Conservation (phyloP, 148 eudicot genomes). For the Camellia sinensis region DNA sequence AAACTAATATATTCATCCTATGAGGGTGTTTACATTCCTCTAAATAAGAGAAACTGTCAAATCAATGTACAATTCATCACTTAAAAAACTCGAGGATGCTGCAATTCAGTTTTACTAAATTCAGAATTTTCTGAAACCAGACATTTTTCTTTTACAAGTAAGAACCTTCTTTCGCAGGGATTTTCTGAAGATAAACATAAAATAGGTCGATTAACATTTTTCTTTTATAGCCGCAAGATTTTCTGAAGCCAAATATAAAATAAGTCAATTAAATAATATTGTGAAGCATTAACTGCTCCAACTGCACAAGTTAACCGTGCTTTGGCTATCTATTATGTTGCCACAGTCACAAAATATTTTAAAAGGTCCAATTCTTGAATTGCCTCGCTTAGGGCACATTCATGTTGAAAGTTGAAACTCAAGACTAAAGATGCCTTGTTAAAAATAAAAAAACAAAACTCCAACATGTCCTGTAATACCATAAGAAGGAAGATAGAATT, state of each 20-base stretch:
- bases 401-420: no score
- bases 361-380: background rate
- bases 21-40: background rate
- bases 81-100: background rate
- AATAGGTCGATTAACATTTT: background rate
- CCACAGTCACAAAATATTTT: background rate
- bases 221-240: background rate
- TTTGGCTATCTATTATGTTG: background rate
- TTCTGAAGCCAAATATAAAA: background rate
- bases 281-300: background rate
- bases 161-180: background rate
- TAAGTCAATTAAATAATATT: background rate
- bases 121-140: background rate
- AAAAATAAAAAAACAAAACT: no score
- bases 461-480: no score
- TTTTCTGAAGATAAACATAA: background rate
- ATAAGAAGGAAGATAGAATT: no score
- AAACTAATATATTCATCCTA: no score
- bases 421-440: no score
- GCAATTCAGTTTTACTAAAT: background rate
- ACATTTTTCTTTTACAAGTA: background rate
- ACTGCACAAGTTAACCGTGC: background rate
- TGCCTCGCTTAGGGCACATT: background rate
- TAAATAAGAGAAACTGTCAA: background rate
- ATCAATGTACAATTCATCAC: background rate